Evolutionary conservation across 257 asterid species (phyloP), one percentile per base, ranked within the genome.

Genomic region (Salvia rosmarinus): DNA sequence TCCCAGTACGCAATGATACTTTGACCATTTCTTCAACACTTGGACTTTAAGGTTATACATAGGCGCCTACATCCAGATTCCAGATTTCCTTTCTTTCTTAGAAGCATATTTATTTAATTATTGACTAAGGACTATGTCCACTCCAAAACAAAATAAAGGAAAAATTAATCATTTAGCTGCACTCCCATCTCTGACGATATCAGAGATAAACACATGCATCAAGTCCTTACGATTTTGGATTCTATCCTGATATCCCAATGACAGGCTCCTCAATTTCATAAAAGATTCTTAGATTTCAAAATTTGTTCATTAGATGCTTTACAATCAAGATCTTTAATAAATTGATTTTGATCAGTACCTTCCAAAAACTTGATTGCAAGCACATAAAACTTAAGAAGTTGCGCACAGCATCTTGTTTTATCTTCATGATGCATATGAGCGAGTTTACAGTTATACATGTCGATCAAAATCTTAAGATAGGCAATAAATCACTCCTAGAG

Each of bases 11-110:
- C 17, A 34, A 55, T 19, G 50, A 50, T 52, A 46, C 35, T 16
- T 34, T 47, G 30, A 63, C 73, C 59, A 30, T 30, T 57, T 56
- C 51, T 64, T 54, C 67, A 23, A 34, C 47, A 42, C 52, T 72
- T 16, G 1, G 32, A 50, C 19, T 43, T 6, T 17, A 43, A 23
- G 57, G 40, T 35, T 52, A 32, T 16, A 47, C 17, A 40, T 61
- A 61, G 21, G 8, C 56, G 23, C 64, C 64, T 50, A 32, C 56
- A 43, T 59, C 64, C 63, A 61, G 50, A 35, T 70, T 23, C n/a
- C 17, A 32, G 30, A 49, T 65, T 49, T 57, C 50, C 35, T 20
- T 14, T 47, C 11, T 3, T 57, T 14, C 13, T 14, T 28, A 5
- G 42, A 28, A 57, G 2, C 5, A 57, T 30, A 56, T 28, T 56